phyloP scores from a whole-genome alignment of 192 early-diverging fungal genomes.

The Backusella psychrophila region DNA sequence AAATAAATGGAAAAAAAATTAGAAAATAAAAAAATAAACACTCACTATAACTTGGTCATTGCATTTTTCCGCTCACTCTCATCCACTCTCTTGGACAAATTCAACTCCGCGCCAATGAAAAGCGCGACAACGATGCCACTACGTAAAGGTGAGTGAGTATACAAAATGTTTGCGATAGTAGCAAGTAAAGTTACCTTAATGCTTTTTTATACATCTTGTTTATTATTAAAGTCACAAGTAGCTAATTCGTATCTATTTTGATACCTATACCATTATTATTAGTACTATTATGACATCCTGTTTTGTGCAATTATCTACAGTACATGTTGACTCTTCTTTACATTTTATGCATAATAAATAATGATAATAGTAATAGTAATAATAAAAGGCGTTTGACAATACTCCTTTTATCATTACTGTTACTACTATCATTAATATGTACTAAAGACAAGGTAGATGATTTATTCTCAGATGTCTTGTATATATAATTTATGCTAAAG shows the following conservation, averaged over 20 bases:
- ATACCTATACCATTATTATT: not conserved
- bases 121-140: not conserved
- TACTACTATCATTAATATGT: not conserved
- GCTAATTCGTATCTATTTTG: not conserved
- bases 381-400: not conserved
- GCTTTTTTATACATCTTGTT: not conserved
- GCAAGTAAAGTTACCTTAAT: not conserved
- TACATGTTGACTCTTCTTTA: not conserved
- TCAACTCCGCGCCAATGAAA: not conserved
- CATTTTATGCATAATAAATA: not conserved
- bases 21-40: not conserved
- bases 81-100: not conserved
- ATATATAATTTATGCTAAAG: not conserved
- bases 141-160: not conserved
- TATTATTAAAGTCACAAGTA: not conserved
- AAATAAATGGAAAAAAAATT: not conserved
- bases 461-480: not conserved
- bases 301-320: not conserved
- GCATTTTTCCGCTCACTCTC: not conserved
- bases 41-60: not conserved
- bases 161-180: too few relatives aligned
- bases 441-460: not conserved
- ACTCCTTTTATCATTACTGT: not conserved
- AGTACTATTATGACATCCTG: not conserved
- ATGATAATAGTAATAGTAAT: too few relatives aligned